phyloP scores from a whole-genome alignment of 2,329 filamentous ascomycete genomes.

The Akanthomyces dipterigenus region DNA sequence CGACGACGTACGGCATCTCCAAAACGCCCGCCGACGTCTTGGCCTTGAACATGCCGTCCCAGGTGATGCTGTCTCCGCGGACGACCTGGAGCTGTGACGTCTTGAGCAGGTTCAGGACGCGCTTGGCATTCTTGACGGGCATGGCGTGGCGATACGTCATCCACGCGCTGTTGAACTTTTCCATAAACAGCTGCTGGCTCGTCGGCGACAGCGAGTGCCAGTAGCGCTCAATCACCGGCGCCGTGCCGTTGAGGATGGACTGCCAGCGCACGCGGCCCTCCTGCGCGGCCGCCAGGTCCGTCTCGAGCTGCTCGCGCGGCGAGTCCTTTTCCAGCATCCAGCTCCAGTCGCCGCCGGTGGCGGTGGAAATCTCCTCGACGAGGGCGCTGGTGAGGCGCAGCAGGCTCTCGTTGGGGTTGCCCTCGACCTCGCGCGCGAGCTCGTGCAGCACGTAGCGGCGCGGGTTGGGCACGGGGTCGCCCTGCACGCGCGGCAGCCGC shows the following conservation, averaged over 20 bases:
- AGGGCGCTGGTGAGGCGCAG: background rate
- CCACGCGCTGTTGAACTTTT: conserved; percentile 8
- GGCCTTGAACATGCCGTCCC: conserved; percentile 6
- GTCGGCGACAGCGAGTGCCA: conserved; percentile 1
- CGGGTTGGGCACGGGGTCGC: background rate
- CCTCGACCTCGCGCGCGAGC: conserved; percentile 7
- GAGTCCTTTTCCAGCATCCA: conserved; percentile 9
- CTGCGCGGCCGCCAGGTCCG: background rate
- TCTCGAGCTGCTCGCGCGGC: conserved; percentile 1
- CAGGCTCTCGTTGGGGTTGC: background rate
- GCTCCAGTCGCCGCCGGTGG: conserved; percentile 10
- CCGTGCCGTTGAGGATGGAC: conserved; percentile 6
- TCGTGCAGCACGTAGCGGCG: conserved; percentile 7
- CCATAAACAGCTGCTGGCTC: conserved; percentile 8
- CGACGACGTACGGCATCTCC: conserved; percentile 2
- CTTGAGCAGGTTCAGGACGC: background rate
- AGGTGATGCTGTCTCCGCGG: background rate
- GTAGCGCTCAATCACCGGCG: conserved; percentile 8
- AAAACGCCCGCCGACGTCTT: conserved; percentile 2
- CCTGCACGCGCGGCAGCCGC: conserved; percentile 6
- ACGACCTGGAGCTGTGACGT: conserved; percentile 5
- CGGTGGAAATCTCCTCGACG: background rate
- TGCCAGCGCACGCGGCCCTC: conserved; percentile 3
- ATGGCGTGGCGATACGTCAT: conserved; percentile 12
- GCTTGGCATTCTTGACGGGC: conserved; percentile 6